Percentiles rank a stretch among this genome's conserved stretches.
These are phyloP conservation scores for Cystofilobasidium bisporidii DNA, from an alignment of 768 basidiomycete species.

Conservation along the genomic window DNA sequence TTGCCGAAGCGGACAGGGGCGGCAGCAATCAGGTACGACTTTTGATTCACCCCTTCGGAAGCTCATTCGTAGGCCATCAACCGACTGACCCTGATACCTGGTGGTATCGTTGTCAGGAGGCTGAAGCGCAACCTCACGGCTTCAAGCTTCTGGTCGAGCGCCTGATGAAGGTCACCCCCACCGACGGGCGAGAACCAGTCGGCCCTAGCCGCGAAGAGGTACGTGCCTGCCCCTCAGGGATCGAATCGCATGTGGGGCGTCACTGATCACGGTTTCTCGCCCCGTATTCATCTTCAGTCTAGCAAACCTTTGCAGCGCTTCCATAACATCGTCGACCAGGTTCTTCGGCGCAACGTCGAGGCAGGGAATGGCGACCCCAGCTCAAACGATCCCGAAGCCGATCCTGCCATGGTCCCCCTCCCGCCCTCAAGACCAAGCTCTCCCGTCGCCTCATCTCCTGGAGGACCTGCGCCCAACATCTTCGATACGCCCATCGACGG, in stretches of 20 bases:
- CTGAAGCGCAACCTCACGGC: neutral
- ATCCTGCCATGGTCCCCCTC: too few relatives aligned
- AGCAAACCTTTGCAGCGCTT: neutral
- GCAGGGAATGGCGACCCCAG: too few relatives aligned
- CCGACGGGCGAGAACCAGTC: neutral
- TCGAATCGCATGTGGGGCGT: too few relatives aligned
- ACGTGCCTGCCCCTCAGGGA: neutral
- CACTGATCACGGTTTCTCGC: too few relatives aligned
- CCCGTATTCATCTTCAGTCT: neutral
- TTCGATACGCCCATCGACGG: too few relatives aligned
- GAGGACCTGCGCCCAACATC: too few relatives aligned
- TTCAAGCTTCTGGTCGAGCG: neutral
- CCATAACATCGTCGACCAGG: slow-evolving; percentile 3
- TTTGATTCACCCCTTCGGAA: too few relatives aligned
- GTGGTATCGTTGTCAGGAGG: neutral
- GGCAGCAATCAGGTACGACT: too few relatives aligned
- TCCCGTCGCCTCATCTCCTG: too few relatives aligned
- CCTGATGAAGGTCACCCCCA: neutral
- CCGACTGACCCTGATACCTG: neutral
- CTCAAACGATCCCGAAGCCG: too few relatives aligned
- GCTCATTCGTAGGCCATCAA: neutral
- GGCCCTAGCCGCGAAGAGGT: neutral
- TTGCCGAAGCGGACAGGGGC: neutral
- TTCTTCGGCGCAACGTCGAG: neutral
- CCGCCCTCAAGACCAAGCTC: too few relatives aligned